Conservation (phyloP, 768 basidiomycete species). For the Russula foetens region DNA sequence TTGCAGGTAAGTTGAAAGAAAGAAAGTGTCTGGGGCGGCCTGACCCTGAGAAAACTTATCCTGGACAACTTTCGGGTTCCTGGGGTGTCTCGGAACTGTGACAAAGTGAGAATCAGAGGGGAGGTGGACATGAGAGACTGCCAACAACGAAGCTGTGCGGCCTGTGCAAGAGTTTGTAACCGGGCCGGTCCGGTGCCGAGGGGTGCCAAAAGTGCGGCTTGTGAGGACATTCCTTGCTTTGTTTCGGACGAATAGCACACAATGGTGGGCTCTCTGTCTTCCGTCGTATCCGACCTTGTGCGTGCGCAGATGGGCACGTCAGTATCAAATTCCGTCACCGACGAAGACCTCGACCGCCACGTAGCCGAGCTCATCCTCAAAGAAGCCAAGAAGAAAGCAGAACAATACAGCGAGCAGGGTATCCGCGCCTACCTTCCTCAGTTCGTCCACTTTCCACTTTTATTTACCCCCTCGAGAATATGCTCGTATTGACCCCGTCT, state of each 20-base stretch:
- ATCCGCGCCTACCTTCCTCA: conserved; percentile 68
- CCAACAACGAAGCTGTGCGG: no score
- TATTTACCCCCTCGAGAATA: background rate
- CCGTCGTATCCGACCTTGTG: conserved; percentile 76
- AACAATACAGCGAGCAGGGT: conserved; percentile 67
- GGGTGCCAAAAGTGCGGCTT: background rate
- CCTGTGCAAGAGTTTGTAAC: background rate
- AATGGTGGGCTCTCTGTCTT: conserved; percentile 57
- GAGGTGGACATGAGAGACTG: background rate
- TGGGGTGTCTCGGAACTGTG: no score
- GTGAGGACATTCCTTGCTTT: background rate
- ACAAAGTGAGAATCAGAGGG: no score
- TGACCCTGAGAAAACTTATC: no score
- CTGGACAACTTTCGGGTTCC: no score
- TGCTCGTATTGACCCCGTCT: background rate
- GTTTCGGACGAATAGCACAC: background rate
- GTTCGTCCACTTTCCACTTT: conserved; percentile 28
- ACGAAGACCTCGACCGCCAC: conserved; percentile 85
- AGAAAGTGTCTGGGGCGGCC: no score
- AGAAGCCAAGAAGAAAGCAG: conserved; percentile 90
- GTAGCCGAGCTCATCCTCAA: conserved; percentile 87
- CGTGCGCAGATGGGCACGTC: conserved; percentile 71
- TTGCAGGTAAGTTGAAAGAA: no score
- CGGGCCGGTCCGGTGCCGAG: background rate
- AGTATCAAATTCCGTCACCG: conserved; percentile 47